phyloP scores from a whole-genome alignment of 1,284 basidiomycete species.

The Leucoagaricus sp. region DNA sequence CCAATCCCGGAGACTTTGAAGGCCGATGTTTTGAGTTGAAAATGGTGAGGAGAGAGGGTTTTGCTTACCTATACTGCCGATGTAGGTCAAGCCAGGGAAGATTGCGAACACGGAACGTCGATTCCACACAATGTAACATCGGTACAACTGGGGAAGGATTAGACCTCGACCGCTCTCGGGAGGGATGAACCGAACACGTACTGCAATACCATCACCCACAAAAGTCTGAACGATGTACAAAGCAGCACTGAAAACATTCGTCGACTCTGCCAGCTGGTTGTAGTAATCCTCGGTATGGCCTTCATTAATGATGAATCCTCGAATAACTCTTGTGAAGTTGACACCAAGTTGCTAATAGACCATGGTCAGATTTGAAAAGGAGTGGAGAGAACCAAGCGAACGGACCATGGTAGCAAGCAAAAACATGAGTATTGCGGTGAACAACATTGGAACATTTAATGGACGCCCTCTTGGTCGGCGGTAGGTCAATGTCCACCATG shows the following conservation, averaged over 20 bases:
- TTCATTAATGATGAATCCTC: constrained; percentile 22
- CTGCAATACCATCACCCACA: constrained; percentile 31
- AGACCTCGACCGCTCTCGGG: background rate
- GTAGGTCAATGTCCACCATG: constrained; percentile 22
- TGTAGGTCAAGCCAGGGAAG: constrained; percentile 22
- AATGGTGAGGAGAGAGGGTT: background rate
- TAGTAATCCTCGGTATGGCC: constrained; percentile 22
- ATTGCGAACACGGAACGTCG: constrained; percentile 18
- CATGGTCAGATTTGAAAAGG: background rate
- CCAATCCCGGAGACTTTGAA: constrained; percentile 21
- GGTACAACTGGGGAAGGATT: constrained; percentile 17
- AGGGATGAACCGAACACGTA: constrained; percentile 14
- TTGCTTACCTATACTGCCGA: constrained; percentile 25
- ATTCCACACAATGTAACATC: constrained; percentile 28
- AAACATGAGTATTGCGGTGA: constrained; percentile 25
- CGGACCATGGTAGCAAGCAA: constrained; percentile 26
- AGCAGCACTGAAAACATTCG: constrained; percentile 28
- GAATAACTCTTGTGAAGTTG: constrained; percentile 25
- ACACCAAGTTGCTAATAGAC: constrained; percentile 23
- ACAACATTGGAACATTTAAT: constrained; percentile 23
- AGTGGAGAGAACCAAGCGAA: background rate
- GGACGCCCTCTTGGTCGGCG: constrained; percentile 16
- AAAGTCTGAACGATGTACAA: constrained; percentile 31
- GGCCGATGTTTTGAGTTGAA: background rate
- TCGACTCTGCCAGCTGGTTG: constrained; percentile 25